A percentile compares a stretch with the other conserved stretches of the same genome.
phyloP scores from a whole-genome alignment of 306 rosid genomes.

The Trifolium repens region DNA sequence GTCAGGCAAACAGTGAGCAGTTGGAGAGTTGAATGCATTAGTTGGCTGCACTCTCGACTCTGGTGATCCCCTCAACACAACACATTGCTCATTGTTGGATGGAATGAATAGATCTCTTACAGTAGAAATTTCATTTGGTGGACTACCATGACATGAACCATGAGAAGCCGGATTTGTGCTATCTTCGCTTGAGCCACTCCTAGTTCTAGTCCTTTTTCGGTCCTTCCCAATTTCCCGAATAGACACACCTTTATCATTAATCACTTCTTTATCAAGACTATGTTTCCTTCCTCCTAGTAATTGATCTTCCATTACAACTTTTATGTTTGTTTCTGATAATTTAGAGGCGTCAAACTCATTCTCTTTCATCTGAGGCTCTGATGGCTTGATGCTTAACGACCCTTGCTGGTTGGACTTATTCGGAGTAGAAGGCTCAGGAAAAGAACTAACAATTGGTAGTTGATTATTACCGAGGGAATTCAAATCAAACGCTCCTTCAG shows the following conservation, averaged over 20 bases:
- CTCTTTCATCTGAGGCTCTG: slow-evolving; percentile 54
- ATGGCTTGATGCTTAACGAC: slow-evolving; percentile 39
- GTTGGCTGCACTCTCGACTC: slow-evolving; percentile 54
- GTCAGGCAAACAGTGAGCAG: slow-evolving; percentile 43
- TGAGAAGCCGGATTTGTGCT: slow-evolving; percentile 74
- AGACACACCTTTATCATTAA: slow-evolving; percentile 42
- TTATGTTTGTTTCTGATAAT: slow-evolving; percentile 49
- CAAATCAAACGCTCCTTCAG: slow-evolving; percentile 79
- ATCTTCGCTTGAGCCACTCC: slow-evolving; percentile 76
- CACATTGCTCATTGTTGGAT: slow-evolving; percentile 50
- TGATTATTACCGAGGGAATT: slow-evolving; percentile 65
- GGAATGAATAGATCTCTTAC: slow-evolving; percentile 51
- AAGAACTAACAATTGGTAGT: slow-evolving; percentile 59
- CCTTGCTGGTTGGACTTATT: slow-evolving; percentile 54
- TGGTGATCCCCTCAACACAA: slow-evolving; percentile 52
- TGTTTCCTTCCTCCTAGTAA: slow-evolving; percentile 45
- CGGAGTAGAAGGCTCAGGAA: slow-evolving; percentile 53
- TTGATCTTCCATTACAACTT: slow-evolving; percentile 50
- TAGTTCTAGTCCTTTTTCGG: slow-evolving; percentile 48
- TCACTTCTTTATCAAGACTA: slow-evolving; percentile 45
- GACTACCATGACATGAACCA: slow-evolving; percentile 82
- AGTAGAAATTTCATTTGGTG: slow-evolving; percentile 53
- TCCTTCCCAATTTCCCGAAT: slow-evolving; percentile 39
- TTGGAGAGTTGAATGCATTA: slow-evolving; percentile 35
- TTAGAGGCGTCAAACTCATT: slow-evolving; percentile 52